Evolutionary conservation across 2,329 filamentous ascomycete genomes (phyloP).

Genomic region (Bisporella sp.): DNA sequence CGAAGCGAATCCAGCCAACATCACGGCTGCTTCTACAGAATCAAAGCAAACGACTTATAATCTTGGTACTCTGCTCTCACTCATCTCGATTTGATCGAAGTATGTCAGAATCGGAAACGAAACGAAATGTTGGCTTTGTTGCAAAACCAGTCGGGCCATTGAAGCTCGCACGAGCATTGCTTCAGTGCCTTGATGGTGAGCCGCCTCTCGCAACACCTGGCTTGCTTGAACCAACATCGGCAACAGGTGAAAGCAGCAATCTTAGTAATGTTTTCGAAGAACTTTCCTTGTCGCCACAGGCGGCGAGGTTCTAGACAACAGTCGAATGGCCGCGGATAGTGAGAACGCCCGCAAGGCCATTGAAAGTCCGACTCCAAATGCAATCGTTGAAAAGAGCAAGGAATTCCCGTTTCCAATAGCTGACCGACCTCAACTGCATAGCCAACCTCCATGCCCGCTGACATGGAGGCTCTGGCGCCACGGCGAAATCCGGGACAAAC

Average conservation of each 20-base stretch:
- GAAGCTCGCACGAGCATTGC: conserved; percentile 25
- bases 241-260: conserved; percentile 12
- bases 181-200: conserved; percentile 18
- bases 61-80: conserved; percentile 25
- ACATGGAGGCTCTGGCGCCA: not conserved
- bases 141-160: conserved; percentile 26
- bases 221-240: conserved; percentile 1
- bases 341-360: conserved; percentile 26
- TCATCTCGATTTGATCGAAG: conserved; percentile 18
- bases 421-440: not conserved
- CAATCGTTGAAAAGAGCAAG: conserved; percentile 15
- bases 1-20: conserved; percentile 12
- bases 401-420: conserved; percentile 24
- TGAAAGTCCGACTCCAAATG: conserved; percentile 24
- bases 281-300: conserved; percentile 15
- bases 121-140: conserved; percentile 22
- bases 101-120: conserved; percentile 4
- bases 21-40: conserved; percentile 11
- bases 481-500: too few relatives aligned
- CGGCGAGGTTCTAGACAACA: conserved; percentile 24
- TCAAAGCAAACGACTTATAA: conserved; percentile 11
- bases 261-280: conserved; percentile 24
- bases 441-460: not conserved
- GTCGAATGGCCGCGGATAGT: conserved; percentile 25
- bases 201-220: conserved; percentile 11